Base-by-base conservation (phyloP, 1,284 basidiomycete genomes). In the Singerocomus inundabilis region DNA sequence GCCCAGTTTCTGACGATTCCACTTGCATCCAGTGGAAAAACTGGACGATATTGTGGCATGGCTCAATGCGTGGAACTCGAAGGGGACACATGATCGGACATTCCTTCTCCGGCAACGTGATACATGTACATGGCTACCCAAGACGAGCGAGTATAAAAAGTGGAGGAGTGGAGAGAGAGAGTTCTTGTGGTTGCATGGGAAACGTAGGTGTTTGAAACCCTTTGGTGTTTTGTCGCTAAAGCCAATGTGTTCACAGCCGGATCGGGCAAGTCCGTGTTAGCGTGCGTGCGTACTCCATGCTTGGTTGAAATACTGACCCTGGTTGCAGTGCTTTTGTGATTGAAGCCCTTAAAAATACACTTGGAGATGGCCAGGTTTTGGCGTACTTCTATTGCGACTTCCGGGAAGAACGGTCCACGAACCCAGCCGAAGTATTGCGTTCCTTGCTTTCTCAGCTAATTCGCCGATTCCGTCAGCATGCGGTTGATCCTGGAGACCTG, bases 321-420 rank as follows among this genome's bases (percentile, higher is more conserved):
- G 8, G 4, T 7, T 11, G 10, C 37, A 44, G 43, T 1, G 43
- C 43, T 11, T 44, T 25, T 8, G 25, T 44, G 37, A 44, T 44
- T 11, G 4, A 43, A 2, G 6, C 4, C 5, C 16, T 43, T 12
- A 44, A 42, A 2, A 15, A 4, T 8, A 26, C 38, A 5, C 38
- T 43, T 4, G 33, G 31, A 1, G 51, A 41, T 21, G 33, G 15
- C n/a, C 21, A 42, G 9, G 15, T 24, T 0, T n/a, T 54, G 10
- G 35, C 11, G 1, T 55, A 32, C 9, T 58, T 54, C 29, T 54
- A 58, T n/a, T 54, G 53, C 1, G 44, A 55, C 16, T 54, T 58
- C n/a, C 55, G 53, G 11, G 16, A 32, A 2, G 52, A 55, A 8
- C 45, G 52, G 13, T 30, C 44, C 2, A 54, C 39, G 8, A 42